Conservation (phyloP, 1,284 basidiomycete species). For the Ustilago tritici region DNA sequence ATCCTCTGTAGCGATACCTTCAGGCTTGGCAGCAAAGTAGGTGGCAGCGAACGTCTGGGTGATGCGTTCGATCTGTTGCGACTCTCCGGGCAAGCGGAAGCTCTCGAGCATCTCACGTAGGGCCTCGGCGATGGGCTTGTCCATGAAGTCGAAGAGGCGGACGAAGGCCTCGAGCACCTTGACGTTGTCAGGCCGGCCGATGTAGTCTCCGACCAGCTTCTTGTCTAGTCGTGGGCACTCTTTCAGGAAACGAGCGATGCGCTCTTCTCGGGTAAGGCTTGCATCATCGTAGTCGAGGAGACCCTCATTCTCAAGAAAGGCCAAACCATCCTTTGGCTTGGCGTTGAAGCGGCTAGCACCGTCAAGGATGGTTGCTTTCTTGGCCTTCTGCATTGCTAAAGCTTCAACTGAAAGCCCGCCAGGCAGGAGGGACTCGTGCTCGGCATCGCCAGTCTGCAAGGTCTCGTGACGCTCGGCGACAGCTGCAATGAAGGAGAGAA, state of each 20-base stretch:
- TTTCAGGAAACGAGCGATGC: conserved; percentile 83
- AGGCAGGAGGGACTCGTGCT: conserved; percentile 25
- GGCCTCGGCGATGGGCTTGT: conserved; percentile 92
- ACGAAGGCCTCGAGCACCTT: conserved; percentile 90
- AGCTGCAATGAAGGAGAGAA: conserved; percentile 86
- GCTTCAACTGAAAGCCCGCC: conserved; percentile 73
- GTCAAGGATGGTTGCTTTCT: conserved; percentile 85
- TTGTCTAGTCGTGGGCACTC: conserved; percentile 89
- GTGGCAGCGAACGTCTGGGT: conserved; percentile 93
- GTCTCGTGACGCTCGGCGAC: conserved; percentile 84
- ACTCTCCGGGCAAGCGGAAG: conserved; percentile 94
- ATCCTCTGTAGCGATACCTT: conserved; percentile 89
- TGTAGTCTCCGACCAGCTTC: conserved; percentile 90
- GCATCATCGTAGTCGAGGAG: conserved; percentile 74
- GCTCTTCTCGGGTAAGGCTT: conserved; percentile 56
- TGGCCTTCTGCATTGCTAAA: conserved; percentile 81
- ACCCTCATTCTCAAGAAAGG: conserved; percentile 76
- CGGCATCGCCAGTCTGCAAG: conserved; percentile 69
- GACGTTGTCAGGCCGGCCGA: conserved; percentile 88
- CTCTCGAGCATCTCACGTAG: conserved; percentile 93
- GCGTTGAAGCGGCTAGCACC: conserved; percentile 90
- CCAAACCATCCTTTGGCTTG: conserved; percentile 94
- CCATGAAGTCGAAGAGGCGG: conserved; percentile 86
- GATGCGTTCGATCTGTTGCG: conserved; percentile 93
- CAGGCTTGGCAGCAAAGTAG: conserved; percentile 89